Evolutionary conservation across 306 rosid genomes (phyloP).

Genomic region (Cucurbita maxima): DNA sequence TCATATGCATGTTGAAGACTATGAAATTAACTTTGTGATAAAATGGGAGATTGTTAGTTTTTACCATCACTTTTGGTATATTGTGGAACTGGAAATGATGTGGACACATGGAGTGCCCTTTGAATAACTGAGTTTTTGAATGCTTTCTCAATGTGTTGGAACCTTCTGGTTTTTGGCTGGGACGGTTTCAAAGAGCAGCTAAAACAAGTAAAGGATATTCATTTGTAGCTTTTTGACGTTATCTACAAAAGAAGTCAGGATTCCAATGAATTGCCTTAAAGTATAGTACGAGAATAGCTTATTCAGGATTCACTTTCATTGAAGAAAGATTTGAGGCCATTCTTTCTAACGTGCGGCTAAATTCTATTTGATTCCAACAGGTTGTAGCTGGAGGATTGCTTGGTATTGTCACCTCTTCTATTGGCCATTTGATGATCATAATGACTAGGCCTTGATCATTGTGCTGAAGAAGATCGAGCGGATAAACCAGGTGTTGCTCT

Average conservation of each 20-base stretch:
- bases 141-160: not conserved
- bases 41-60: not conserved
- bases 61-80: not conserved
- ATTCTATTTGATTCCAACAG: conserved; percentile 30
- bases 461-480: conserved; percentile 4
- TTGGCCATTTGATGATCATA: conserved; percentile 45
- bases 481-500: conserved; percentile 2
- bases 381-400: conserved; percentile 81
- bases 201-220: not conserved
- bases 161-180: not conserved
- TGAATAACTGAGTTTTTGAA: not conserved
- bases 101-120: not conserved
- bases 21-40: not conserved
- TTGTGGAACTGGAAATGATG: not conserved
- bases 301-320: not conserved
- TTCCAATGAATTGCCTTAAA: not conserved
- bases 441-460: conserved; percentile 15
- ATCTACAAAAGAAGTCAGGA: not conserved
- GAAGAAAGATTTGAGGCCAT: not conserved
- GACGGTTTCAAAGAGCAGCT: not conserved
- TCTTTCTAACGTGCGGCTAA: not conserved
- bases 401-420: conserved; percentile 43
- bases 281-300: not conserved
- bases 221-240: not conserved
- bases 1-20: not conserved